Percentiles rank a stretch among this genome's conserved stretches.
Conservation (phyloP, 2,329 filamentous ascomycete species). For the Pseudomassariella vexata region DNA sequence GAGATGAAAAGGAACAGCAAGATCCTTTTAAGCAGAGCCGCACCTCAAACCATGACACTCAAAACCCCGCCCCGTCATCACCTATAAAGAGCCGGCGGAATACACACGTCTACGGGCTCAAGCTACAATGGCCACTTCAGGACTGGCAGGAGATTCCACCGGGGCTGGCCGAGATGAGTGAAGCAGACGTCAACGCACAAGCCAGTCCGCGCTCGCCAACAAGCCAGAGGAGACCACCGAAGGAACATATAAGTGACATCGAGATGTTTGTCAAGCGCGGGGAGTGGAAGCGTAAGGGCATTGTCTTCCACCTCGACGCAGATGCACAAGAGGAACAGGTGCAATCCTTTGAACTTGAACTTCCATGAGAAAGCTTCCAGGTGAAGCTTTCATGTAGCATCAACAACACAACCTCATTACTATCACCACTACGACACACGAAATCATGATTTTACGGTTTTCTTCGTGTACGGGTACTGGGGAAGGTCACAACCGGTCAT, state of each 20-base stretch:
- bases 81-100: conserved; percentile 15
- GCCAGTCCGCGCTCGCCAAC: conserved; percentile 12
- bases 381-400: too few relatives aligned
- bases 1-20: conserved; percentile 17
- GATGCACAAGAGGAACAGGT: conserved; percentile 17
- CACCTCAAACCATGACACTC: conserved; percentile 18
- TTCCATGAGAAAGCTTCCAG: conserved; percentile 4
- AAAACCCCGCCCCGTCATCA: conserved; percentile 17
- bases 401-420: not conserved
- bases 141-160: conserved; percentile 26
- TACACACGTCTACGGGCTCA: conserved; percentile 22
- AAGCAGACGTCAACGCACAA: conserved; percentile 11
- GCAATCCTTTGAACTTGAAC: conserved; percentile 23
- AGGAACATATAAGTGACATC: conserved; percentile 19
- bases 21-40: conserved; percentile 15
- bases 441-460: not conserved
- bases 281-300: conserved; percentile 26
- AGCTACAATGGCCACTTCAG: conserved; percentile 24
- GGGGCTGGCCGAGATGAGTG: conserved; percentile 11
- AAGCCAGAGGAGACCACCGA: conserved; percentile 14
- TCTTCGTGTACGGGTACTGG: too few relatives aligned
- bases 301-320: conserved; percentile 23
- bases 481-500: too few relatives aligned
- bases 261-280: conserved; percentile 24
- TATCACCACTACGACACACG: conserved; percentile 2